A percentile compares a stretch with the other conserved stretches of the same genome.
Conservation (phyloP, 352 stramenopile genomes). For the Phytophthora sp. region DNA sequence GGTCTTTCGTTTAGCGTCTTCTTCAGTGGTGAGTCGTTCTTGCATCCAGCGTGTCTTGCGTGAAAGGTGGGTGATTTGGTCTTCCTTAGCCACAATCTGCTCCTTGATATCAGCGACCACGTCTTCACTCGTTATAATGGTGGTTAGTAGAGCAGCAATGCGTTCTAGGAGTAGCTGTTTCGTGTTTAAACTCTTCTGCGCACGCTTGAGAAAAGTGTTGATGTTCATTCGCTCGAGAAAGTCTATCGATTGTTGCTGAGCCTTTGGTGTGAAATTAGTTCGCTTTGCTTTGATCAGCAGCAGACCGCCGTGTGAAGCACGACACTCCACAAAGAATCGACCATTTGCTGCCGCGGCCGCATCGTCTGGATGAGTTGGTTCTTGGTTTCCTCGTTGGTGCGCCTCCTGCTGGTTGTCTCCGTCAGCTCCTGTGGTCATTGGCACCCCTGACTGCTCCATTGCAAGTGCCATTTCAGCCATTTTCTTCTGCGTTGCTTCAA, state of each 20-base stretch:
- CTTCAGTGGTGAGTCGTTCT: slow-evolving; percentile 87
- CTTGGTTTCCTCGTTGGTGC: slow-evolving; percentile 33
- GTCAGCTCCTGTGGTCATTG: slow-evolving; percentile 24
- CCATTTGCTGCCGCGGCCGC: slow-evolving; percentile 60
- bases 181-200: slow-evolving; percentile 92
- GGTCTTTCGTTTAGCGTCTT: slow-evolving; percentile 96
- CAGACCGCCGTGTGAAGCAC: slow-evolving; percentile 81
- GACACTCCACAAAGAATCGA: slow-evolving; percentile 89
- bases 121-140: slow-evolving; percentile 82
- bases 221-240: slow-evolving; percentile 91
- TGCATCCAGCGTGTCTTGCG: slow-evolving; percentile 82
- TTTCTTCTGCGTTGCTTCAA: slow-evolving; percentile 83
- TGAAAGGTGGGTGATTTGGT: slow-evolving; percentile 84
- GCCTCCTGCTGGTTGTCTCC: slow-evolving; percentile 28
- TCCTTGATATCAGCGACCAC: slow-evolving; percentile 52
- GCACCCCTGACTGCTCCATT: slow-evolving; percentile 59
- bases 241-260: slow-evolving; percentile 69
- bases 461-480: slow-evolving; percentile 59
- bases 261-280: slow-evolving; percentile 66
- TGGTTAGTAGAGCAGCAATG: slow-evolving; percentile 83
- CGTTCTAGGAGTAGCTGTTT: slow-evolving; percentile 93
- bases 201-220: slow-evolving; percentile 94
- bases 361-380: slow-evolving; percentile 63
- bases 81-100: slow-evolving; percentile 60
- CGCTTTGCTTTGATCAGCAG: slow-evolving; percentile 92